Evolutionary conservation across 2,329 filamentous ascomycete species (phyloP).

Genomic region (Fusarium azukiicola): DNA sequence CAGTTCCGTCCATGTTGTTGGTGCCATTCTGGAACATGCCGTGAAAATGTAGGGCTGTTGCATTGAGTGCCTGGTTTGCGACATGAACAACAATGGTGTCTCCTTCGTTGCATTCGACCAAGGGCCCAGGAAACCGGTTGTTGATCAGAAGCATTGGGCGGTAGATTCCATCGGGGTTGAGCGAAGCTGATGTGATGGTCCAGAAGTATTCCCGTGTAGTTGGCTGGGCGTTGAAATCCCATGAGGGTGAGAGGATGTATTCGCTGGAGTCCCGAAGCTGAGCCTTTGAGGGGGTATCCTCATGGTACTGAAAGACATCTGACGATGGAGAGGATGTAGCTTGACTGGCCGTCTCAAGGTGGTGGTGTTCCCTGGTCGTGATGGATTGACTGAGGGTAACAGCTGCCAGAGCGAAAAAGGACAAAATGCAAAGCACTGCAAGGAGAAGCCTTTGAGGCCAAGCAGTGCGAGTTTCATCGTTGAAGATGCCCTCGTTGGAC

Average conservation of each 20-base stretch:
- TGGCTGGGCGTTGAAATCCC: constrained; percentile 74
- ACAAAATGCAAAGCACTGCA: constrained; percentile 36
- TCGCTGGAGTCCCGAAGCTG: constrained; percentile 64
- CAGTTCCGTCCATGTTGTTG: constrained; percentile 86
- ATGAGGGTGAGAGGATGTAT: constrained; percentile 77
- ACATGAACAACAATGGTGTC: constrained; percentile 86
- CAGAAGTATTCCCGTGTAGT: constrained; percentile 79
- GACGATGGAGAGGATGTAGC: constrained; percentile 1
- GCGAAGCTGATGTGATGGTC: constrained; percentile 77
- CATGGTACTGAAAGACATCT: constrained; percentile 47
- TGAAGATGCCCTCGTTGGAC: neutral
- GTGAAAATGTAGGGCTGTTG: constrained; percentile 87
- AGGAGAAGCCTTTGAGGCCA: neutral
- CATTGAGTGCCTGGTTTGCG: constrained; percentile 83
- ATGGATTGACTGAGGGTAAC: constrained; percentile 44
- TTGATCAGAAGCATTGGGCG: constrained; percentile 86
- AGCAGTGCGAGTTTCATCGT: neutral
- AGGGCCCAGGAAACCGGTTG: constrained; percentile 86
- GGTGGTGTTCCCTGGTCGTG: neutral
- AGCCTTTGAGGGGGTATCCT: constrained; percentile 48
- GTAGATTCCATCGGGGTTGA: constrained; percentile 80
- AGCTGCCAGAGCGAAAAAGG: constrained; percentile 48
- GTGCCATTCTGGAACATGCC: constrained; percentile 89
- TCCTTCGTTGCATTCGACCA: constrained; percentile 87
- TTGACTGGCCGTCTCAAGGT: constrained; percentile 24